These are phyloP conservation scores for Naganishia liquefaciens DNA, from an alignment of 1,284 basidiomycete genomes.

Conservation along the genomic window DNA sequence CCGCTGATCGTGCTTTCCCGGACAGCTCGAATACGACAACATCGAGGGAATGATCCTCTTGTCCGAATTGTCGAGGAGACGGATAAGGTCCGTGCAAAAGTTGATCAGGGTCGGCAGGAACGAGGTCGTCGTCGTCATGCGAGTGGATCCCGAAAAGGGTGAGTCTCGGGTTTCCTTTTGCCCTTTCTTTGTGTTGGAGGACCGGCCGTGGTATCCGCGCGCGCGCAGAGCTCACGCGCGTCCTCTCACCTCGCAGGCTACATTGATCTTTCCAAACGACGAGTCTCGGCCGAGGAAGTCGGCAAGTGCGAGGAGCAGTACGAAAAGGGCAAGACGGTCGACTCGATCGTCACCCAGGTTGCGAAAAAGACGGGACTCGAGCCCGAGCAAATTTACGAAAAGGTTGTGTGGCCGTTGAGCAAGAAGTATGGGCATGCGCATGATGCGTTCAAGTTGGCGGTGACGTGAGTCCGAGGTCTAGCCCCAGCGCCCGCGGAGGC, in stretches of 20 bases:
- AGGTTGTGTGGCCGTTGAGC: conserved; percentile 90
- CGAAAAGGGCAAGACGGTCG: conserved; percentile 95
- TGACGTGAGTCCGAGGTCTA: conserved; percentile 66
- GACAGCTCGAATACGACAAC: conserved; percentile 94
- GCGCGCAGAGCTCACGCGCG: neutral
- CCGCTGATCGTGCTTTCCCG: neutral
- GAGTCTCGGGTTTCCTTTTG: conserved; percentile 41
- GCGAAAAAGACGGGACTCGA: conserved; percentile 72
- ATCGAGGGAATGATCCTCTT: conserved; percentile 99
- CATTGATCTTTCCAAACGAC: conserved; percentile 97
- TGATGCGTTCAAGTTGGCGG: conserved; percentile 94
- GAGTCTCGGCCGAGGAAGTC: conserved; percentile 98
- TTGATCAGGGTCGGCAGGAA: conserved; percentile 96
- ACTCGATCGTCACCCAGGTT: conserved; percentile 91
- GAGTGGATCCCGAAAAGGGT: conserved; percentile 99
- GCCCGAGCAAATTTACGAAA: conserved; percentile 72
- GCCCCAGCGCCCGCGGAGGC: too few species aligned
- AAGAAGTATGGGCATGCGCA: conserved; percentile 93
- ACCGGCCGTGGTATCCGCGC: neutral
- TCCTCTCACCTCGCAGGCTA: conserved; percentile 65
- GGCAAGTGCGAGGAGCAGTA: conserved; percentile 97
- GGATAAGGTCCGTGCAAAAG: conserved; percentile 97
- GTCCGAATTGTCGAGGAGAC: conserved; percentile 92
- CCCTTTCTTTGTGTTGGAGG: too few species aligned
- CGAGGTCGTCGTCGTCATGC: conserved; percentile 95